Evolutionary conservation across 1,284 basidiomycete species (phyloP).

Genomic region (Vanrija sp.): DNA sequence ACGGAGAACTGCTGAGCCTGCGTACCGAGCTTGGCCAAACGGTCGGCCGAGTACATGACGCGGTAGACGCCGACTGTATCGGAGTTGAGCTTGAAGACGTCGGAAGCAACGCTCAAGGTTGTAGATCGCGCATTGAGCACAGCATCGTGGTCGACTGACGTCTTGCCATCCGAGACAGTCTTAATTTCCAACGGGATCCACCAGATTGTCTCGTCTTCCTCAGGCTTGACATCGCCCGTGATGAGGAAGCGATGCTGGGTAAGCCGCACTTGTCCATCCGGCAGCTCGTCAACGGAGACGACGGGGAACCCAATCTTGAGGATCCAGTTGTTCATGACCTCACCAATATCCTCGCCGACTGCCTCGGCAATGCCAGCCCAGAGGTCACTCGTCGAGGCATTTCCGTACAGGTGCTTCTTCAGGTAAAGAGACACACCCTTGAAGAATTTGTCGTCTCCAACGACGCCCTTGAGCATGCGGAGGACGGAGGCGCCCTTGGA

Average conservation of each 20-base stretch:
- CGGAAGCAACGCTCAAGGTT: slow-evolving; percentile 64
- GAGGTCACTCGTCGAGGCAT: slow-evolving; percentile 78
- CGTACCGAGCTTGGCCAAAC: slow-evolving; percentile 71
- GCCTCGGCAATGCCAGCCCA: slow-evolving; percentile 85
- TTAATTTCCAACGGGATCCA: slow-evolving; percentile 71
- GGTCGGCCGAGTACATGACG: slow-evolving; percentile 77
- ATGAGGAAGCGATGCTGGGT: slow-evolving; percentile 90
- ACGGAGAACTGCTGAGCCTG: slow-evolving; percentile 76
- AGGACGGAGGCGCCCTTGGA: slow-evolving; percentile 81
- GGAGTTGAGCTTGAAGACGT: slow-evolving; percentile 79
- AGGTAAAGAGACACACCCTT: slow-evolving; percentile 86
- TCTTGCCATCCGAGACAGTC: slow-evolving; percentile 60
- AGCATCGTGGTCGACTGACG: slow-evolving; percentile 60
- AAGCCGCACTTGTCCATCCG: slow-evolving; percentile 61
- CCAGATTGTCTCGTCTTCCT: slow-evolving; percentile 91
- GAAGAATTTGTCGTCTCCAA: slow-evolving; percentile 82
- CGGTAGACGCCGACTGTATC: slow-evolving; percentile 83
- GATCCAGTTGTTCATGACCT: slow-evolving; percentile 89
- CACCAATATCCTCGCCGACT: slow-evolving; percentile 72
- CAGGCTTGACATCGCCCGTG: slow-evolving; percentile 67
- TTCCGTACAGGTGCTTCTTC: slow-evolving; percentile 77
- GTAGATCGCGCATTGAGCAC: slow-evolving; percentile 68
- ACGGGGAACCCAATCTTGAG: slow-evolving; percentile 85
- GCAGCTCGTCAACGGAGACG: slow-evolving; percentile 73
- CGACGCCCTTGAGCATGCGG: slow-evolving; percentile 83